Evolutionary conservation across 2,329 filamentous ascomycete genomes (phyloP), one percentile per base, ranked within the genome.

Genomic region (Trichothecium roseum): DNA sequence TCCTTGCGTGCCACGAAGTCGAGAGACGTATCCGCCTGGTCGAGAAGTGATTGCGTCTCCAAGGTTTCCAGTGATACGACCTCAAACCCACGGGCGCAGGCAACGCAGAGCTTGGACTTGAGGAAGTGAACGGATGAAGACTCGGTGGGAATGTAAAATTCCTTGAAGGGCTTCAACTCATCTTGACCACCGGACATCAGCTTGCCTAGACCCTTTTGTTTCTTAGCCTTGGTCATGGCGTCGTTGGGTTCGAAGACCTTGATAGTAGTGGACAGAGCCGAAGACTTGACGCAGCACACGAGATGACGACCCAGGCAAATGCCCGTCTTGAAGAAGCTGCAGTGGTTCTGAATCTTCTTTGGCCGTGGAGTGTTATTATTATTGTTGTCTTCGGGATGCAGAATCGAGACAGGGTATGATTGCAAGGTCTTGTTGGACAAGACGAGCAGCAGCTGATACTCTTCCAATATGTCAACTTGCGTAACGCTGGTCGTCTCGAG

Each of bases 211-310:
- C 91, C 89, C 51, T 88, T 91, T 55, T 94, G 93, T 66, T 93
- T 95, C 67, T 91, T 93, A 39, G 84, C 85, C 64, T 88, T 91
- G 37, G 83, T 81, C 70, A 94, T 82, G 42, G 86, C 83, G 54
- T 96, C 91, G 62, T 94, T 94, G 1, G 91, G 91, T 62, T 98
- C 89, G 60, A 86, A 96, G n/a, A 96, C 91, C 62, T 96, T 96
- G 67, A 98, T 94, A 2, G 89, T 96, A 12, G 86, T 94, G 35
- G 86, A 94, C 22, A 96, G 67, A 3, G 88, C 84, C 14, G 84
- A 89, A 28, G 86, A 94, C 66, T 94, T 96, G 51, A 96, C 91
- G 47, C 86, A 93, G 62, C 89, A 96, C 20, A 98, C 91, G 36
- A 98, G 69, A 54, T 96, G 91, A 42, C 91, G 77, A 24, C 91